Evolutionary conservation across 352 stramenopile species (phyloP).

Genomic region (Pythium phragmitis): DNA sequence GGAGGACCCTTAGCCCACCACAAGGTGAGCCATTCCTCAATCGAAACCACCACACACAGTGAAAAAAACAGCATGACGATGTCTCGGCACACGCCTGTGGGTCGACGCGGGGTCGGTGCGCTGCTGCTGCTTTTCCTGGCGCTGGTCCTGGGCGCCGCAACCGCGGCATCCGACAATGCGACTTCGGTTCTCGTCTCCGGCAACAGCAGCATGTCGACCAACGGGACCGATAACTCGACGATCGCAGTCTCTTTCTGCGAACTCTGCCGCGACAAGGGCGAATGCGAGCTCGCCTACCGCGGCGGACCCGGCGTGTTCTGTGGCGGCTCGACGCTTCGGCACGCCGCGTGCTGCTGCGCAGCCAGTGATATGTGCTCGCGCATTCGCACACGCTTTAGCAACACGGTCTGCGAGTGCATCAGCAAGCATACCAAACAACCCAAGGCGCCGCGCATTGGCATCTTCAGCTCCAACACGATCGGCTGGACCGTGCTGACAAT

Average conservation of each 20-base stretch:
- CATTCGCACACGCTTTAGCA: not conserved
- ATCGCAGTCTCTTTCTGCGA: conserved; percentile 36
- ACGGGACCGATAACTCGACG: not conserved
- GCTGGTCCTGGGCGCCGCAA: too few species aligned
- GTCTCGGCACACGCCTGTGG: too few species aligned
- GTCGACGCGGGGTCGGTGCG: too few species aligned
- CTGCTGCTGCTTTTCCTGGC: too few species aligned
- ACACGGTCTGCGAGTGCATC: not conserved
- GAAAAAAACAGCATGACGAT: too few species aligned
- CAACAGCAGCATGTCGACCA: not conserved
- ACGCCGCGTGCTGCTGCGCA: conserved; percentile 2
- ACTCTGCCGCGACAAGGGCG: conserved; percentile 47
- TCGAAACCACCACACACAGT: too few species aligned
- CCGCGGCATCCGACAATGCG: not conserved
- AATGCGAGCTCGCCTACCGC: conserved; percentile 55
- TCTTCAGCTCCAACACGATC: conserved; percentile 4
- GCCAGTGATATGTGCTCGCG: not conserved
- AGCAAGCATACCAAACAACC: not conserved
- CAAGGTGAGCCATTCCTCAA: too few species aligned
- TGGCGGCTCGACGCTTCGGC: conserved; percentile 39
- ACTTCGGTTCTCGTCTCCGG: not conserved
- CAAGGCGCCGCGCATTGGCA: not conserved
- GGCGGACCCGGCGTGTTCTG: conserved; percentile 49
- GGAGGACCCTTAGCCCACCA: too few species aligned
- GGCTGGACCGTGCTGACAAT: not conserved